Base-by-base conservation (phyloP, 2,329 filamentous ascomycete species). In the Colletotrichum godetiae region DNA sequence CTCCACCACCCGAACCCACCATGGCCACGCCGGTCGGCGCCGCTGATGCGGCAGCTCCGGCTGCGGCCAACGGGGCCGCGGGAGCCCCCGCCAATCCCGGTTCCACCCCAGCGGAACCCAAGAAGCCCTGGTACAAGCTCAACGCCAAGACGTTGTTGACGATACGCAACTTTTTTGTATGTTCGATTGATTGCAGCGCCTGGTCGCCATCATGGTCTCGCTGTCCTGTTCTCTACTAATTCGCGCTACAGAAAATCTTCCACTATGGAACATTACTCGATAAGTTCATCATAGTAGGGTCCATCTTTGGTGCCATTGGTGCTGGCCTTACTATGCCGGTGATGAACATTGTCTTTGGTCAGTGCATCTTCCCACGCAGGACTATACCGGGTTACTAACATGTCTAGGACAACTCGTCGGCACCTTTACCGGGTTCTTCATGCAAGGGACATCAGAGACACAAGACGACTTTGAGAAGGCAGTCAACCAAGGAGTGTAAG, bases 331-430 rank as follows among this genome's bases (percentile, higher is more conserved):
- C 76, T n/a, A 67, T 83, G 66, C 79, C 82, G 2, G 71, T 83
- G 65, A 78, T 82, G 55, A 81, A 80, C 55, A 75, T 84, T 1
- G 78, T 83, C 0, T 81, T 84, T 56, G 82, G 82, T 74, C 70
- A 33, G 70, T 70, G 4, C 8, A 31, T 7, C 7, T 0, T 3
- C 19, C 0, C 27, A 13, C 19, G 56, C 27, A 19, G 5, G 22
- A 11, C 1, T 12, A 4, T 11, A 19, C 52, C 4, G 11, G 19
- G 11, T 19, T 3, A 7, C 46, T 75, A 4, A 71, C 58, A 24
- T 11, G 1, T 11, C 6, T 15, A 75, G 75, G 75, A 61, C 71
- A 76, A 37, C 81, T 82, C 24, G 79, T 81, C 35, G 80, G 78
- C 35, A 75, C 78, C 22, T 80, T 81, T 58, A 81, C 77, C 12